Percentiles rank a stretch among this genome's conserved stretches.
phyloP scores from a whole-genome alignment of 2,329 filamentous ascomycete species.

The Acephala macrosclerotiorum region DNA sequence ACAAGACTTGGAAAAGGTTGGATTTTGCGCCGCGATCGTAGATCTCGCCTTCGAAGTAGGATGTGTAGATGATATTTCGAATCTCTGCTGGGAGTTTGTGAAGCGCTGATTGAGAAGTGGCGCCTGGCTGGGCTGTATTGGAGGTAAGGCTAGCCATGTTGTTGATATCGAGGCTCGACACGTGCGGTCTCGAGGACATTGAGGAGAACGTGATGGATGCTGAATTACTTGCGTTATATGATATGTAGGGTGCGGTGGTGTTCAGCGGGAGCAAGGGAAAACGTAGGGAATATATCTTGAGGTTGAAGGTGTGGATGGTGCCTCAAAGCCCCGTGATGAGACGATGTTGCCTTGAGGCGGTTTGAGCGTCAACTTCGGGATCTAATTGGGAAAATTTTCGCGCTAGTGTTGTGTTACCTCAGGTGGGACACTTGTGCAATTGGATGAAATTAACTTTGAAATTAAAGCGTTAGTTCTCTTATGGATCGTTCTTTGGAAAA shows the following conservation, averaged over 20 bases:
- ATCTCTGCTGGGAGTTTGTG: not conserved
- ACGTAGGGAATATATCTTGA: not conserved
- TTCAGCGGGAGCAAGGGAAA: no score
- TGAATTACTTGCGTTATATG: no score
- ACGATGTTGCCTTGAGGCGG: not conserved
- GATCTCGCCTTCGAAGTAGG: not conserved
- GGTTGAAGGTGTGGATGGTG: not conserved
- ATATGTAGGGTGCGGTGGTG: no score
- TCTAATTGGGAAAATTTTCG: not conserved
- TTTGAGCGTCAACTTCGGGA: not conserved
- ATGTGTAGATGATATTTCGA: not conserved
- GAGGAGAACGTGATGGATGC: no score
- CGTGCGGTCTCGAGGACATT: no score
- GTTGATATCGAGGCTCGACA: not conserved
- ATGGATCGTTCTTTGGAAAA: no score
- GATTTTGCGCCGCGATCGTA: not conserved
- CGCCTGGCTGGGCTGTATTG: not conserved
- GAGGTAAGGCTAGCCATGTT: not conserved
- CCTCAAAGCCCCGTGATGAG: not conserved
- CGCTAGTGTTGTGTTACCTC: not conserved
- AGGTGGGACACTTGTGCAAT: not conserved
- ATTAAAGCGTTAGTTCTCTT: not conserved
- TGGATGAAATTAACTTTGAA: not conserved
- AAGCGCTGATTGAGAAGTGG: not conserved
- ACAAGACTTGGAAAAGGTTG: not conserved